Base-by-base conservation (phyloP, 2,329 filamentous ascomycete species). In the Leptographium radiaticola region DNA sequence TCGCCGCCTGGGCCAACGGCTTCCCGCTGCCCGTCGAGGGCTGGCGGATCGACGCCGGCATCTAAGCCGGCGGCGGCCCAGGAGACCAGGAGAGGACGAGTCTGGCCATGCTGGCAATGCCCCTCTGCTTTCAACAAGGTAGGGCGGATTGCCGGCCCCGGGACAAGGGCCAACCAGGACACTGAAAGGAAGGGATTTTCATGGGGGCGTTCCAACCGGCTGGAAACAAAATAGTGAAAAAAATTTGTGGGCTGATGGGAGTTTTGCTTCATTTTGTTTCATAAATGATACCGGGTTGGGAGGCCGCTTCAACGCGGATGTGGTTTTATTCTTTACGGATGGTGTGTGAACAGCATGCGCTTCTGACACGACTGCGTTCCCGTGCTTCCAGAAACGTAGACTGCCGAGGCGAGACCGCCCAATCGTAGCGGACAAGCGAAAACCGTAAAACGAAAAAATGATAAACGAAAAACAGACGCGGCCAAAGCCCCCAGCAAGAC, bases 11-110 rank as follows among this genome's bases (percentile, higher is more conserved):
- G 91, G 88, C 87, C 67, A 79, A 78, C 67, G 81, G 80, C 61
- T 98, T 96, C 86, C 93, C 93, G 66, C 86, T 98, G 58, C 93
- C 93, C 57, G 84, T 94, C 59, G 81, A 84, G 75, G 81, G 81
- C 65, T 84, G 81, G 81, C 77, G 81, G 65, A 66, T 73, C 55
- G 79, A 81, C 62, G 77, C 78, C 57, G 76, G 76, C 61, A 68
- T 81, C 64, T 81, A 78, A 75, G 55, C 36, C 1, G 25, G 20
- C 5, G n/a, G 11, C 15, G 15, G 9, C 20, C 18, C 18, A 12
- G 18, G 39, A 10, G 39, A 15, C 18, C 18, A 12, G 18, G 39
- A 10, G 39, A 15, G 16, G 7, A n/a, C 39, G 39, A 40, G 15
- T 13, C 13, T 15, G 36, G 2, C 11, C 16, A 3, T 40, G 7